Base-by-base conservation (phyloP, 1,284 basidiomycete genomes). In the Cronartium quercuum region DNA sequence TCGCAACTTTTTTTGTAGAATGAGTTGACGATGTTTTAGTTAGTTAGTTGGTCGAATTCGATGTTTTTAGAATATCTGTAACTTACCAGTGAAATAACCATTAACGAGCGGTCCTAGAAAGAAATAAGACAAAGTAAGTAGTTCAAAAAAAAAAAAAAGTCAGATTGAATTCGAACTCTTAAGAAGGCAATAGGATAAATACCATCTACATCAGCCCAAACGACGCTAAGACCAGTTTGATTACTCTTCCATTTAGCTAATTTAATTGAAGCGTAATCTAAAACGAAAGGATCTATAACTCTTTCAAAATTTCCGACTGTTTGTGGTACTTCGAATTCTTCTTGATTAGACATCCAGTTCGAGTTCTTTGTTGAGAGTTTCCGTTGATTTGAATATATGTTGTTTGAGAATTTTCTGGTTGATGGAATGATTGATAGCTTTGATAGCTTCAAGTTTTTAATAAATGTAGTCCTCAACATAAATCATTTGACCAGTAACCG, bases 31-130 rank as follows among this genome's bases (percentile, higher is more conserved):
- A 69, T 62, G 6, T 34, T 37, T 44, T 60, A 41, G 64, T 47
- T 29, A 24, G 0, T 66, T 34, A 62, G 34, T 68, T n/a, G 65
- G 78, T 74, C 76, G 69, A 66, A 60, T 63, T 61, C 38, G 44
- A 38, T 34, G 61, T 24, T 34, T 66, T 35, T 61, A 35, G 61
- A 38, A n/a, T n/a, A n/a, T n/a, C n/a, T n/a, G n/a, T 6, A 47
- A 47, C 41, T 6, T 38, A 55, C 97, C 88, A 9, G 91, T 89
- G 80, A 96, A 94, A 83, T 94, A 96, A 3, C 93, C 93, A 80
- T 95, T 93, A 6, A 95, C 89, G 75, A 95, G 87, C 4, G 92
- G 88, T 78, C 92, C 91, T 92, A 77, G 55, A 58, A 71, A 29
- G 6, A 66, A 77, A 18, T 77, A 71, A 68, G 74, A 68, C 68